Evolutionary conservation across 352 stramenopile genomes (phyloP).

Genomic region (Phytophthora boehmeriae): DNA sequence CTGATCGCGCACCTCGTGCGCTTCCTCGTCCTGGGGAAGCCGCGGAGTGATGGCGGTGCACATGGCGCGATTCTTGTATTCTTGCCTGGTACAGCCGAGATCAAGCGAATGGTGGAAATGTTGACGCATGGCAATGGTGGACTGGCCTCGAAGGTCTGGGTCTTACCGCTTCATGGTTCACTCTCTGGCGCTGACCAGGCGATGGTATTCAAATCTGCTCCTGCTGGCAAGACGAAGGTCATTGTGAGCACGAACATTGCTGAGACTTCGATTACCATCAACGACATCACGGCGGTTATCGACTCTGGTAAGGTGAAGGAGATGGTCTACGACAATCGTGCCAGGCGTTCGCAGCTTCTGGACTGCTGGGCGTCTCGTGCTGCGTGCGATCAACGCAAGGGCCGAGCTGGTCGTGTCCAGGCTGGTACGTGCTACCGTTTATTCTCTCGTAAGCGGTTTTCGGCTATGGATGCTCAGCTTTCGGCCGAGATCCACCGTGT

Average conservation of each 20-base stretch:
- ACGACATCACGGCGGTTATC: constrained; percentile 88
- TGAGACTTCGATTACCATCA: constrained; percentile 91
- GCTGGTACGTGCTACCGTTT: constrained; percentile 81
- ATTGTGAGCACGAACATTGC: constrained; percentile 90
- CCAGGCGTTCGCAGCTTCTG: constrained; percentile 75
- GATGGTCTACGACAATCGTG: constrained; percentile 85
- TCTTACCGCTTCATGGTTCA: constrained; percentile 76
- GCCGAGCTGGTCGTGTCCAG: constrained; percentile 81
- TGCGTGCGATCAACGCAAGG: constrained; percentile 83
- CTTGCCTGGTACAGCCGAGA: constrained; percentile 80
- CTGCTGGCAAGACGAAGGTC: constrained; percentile 77
- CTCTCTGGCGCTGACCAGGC: constrained; percentile 76
- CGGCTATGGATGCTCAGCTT: constrained; percentile 69
- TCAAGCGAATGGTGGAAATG: constrained; percentile 82
- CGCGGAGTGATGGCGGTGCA: constrained; percentile 6
- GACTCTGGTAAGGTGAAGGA: constrained; percentile 89
- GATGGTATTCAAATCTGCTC: constrained; percentile 71
- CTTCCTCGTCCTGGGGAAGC: constrained; percentile 59
- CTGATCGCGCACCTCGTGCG: constrained; percentile 87
- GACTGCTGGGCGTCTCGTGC: constrained; percentile 85
- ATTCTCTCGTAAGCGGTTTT: constrained; percentile 71
- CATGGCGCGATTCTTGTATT: constrained; percentile 84
- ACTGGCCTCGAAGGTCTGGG: constrained; percentile 62
- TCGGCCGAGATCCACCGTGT: constrained; percentile 90
- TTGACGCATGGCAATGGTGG: constrained; percentile 30